phyloP scores from a whole-genome alignment of 1,284 basidiomycete genomes.

The Fomitopsis betulina region DNA sequence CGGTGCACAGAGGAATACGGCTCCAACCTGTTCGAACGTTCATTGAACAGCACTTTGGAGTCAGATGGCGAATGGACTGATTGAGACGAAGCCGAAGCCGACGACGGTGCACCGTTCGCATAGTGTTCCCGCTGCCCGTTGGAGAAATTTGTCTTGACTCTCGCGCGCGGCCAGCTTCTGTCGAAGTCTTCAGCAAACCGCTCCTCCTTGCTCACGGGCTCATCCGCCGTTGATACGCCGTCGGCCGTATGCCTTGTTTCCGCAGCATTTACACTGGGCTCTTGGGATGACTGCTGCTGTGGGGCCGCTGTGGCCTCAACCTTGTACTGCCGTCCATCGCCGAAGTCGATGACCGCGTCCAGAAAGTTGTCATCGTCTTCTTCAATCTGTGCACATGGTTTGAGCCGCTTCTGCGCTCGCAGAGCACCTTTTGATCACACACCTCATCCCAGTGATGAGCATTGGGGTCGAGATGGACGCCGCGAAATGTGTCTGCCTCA shows the following conservation, averaged over 20 bases:
- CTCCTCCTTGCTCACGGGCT: constrained; percentile 67
- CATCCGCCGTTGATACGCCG: constrained; percentile 18
- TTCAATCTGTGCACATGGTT: constrained; percentile 55
- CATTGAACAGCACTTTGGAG: constrained; percentile 82
- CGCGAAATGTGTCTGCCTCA: constrained; percentile 88
- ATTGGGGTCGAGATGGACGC: constrained; percentile 87
- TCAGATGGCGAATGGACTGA: constrained; percentile 47
- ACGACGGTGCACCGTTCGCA: constrained; percentile 31
- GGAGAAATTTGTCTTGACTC: constrained; percentile 33
- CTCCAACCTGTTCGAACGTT: constrained; percentile 81
- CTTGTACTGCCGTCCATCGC: constrained; percentile 85
- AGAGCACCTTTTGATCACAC: constrained; percentile 26
- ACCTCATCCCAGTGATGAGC: constrained; percentile 97
- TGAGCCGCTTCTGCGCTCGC: constrained; percentile 2
- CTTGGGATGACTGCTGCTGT: constrained; percentile 12
- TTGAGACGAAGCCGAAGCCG: constrained; percentile 35
- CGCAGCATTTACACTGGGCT: constrained; percentile 8
- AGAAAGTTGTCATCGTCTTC: constrained; percentile 91
- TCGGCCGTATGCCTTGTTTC: constrained; percentile 8
- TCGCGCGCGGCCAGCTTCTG: constrained; percentile 82
- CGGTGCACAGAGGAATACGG: constrained; percentile 52
- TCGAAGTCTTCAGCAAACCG: constrained; percentile 88
- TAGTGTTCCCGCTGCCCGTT: constrained; percentile 38
- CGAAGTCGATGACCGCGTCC: constrained; percentile 88
- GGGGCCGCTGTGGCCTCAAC: constrained; percentile 49